Base-by-base conservation (phyloP, 2,329 filamentous ascomycete species). In the Magnaporthales sp. region DNA sequence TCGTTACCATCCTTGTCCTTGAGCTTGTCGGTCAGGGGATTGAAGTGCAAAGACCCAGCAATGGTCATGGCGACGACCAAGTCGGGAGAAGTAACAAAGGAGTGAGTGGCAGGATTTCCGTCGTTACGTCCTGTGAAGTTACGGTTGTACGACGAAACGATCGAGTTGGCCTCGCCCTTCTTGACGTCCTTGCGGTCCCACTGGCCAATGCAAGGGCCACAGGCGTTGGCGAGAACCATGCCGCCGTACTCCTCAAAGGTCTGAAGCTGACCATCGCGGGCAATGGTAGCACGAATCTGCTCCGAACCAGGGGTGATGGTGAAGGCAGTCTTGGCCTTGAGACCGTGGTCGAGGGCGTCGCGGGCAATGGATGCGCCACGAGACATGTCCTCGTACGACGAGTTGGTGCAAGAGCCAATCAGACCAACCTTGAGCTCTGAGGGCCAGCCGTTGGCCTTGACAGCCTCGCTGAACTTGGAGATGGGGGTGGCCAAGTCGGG, bases 101-200 rank as follows among this genome's bases (percentile, higher is more conserved):
- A 80, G 71, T 81, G 80, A 0, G 80, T 83, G 30, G 78, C 80
- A 1, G 80, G 74, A 74, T 78, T 78, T 66, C 75, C 75, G 67
- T 78, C 98, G 72, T 98, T 98, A 77, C 95, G 92, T 72, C 94
- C 94, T 69, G 94, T 98, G 84, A 99, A 98, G 89, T 99, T 98
- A 81, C 95, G 93, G 90, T 99, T 99, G 89, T 97, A 99, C 30
- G 95, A 98, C 62, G 93, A 97, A 77, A 99, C 84, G 78, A 99
- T 99, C 7, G 93, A 96, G 89, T 99, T 99, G 75, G 93, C 84
- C 74, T 91, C 89, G 72, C 94, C 94, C 88, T 98, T 97, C 86
- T 93, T 91, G 67, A 97, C 92, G 73, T 98, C 94, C 71, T 83
- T 84, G 72, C 95, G 91, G 76, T 97, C 93, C 95, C 95, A 98